Percentiles rank a stretch among this genome's conserved stretches.
Conservation (phyloP, 768 basidiomycete genomes). For the Chlorophyllum brunneum region DNA sequence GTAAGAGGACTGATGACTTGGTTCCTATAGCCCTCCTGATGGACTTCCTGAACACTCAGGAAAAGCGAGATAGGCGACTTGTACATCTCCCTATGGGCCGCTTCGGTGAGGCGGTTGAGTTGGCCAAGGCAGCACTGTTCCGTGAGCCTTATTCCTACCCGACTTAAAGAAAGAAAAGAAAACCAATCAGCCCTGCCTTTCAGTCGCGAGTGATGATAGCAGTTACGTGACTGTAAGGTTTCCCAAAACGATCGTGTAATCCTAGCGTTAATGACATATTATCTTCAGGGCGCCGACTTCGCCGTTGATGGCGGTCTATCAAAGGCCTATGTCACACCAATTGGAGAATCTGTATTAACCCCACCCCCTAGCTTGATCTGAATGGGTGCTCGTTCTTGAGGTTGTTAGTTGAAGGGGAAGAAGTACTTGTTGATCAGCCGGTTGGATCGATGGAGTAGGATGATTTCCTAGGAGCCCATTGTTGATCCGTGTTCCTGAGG, state of each 20-base stretch:
- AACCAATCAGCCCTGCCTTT: constrained; percentile 36
- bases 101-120: constrained; percentile 95
- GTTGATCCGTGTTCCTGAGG: constrained; percentile 10
- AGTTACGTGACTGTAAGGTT: constrained; percentile 87
- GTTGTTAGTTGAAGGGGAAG: not conserved
- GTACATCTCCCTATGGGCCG: constrained; percentile 95
- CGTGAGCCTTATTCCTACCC: constrained; percentile 46
- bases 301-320: constrained; percentile 94
- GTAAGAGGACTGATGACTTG: constrained; percentile 6
- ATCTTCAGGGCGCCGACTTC: constrained; percentile 78
- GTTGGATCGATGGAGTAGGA: too few relatives aligned
- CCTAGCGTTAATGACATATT: constrained; percentile 3
- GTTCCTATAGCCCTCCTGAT: constrained; percentile 77
- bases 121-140: constrained; percentile 91
- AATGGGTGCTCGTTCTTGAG: not conserved
- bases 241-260: not conserved
- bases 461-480: too few relatives aligned
- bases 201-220: constrained; percentile 85
- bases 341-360: constrained; percentile 68
- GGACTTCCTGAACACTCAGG: constrained; percentile 95
- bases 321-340: constrained; percentile 88
- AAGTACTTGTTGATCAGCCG: too few relatives aligned
- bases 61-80: constrained; percentile 89
- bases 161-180: not conserved
- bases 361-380: constrained; percentile 65